Percentiles rank a stretch among this genome's conserved stretches.
Conservation (phyloP, 108 stramenopile genomes). For the Skeletonema potamos region DNA sequence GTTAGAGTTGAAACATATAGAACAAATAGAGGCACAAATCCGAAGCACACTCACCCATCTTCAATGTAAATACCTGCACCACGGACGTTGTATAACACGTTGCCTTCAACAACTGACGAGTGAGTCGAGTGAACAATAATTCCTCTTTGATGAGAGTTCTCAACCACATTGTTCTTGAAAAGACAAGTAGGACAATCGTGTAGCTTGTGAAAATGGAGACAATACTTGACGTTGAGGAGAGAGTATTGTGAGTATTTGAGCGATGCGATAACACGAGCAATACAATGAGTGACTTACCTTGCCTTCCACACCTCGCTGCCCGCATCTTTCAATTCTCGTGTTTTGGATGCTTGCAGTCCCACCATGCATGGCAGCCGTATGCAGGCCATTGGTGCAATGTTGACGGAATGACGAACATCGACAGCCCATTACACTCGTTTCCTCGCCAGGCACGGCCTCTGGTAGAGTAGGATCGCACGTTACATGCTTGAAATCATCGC, state of each 20-base stretch:
- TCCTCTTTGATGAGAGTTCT: conserved; percentile 59
- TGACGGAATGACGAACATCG: conserved; percentile 45
- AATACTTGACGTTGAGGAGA: too few species aligned
- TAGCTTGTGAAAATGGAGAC: conserved; percentile 57
- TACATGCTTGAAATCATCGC: conserved; percentile 59
- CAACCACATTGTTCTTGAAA: conserved; percentile 58
- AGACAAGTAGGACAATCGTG: conserved; percentile 50
- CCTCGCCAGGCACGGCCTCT: conserved; percentile 43
- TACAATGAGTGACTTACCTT: too few species aligned
- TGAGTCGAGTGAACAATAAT: conserved; percentile 65
- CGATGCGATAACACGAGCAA: too few species aligned
- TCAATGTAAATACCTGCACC: conserved; percentile 64
- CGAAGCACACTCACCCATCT: conserved; percentile 25
- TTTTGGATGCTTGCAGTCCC: conserved; percentile 46
- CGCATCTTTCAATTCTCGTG: conserved; percentile 55
- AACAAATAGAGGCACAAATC: background rate
- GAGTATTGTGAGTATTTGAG: too few species aligned
- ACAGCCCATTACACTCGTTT: conserved; percentile 35
- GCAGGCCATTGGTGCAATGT: conserved; percentile 57
- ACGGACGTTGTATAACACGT: conserved; percentile 63
- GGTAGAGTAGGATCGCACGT: conserved; percentile 46
- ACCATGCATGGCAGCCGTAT: conserved; percentile 36
- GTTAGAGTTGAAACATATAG: background rate
- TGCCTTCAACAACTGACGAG: conserved; percentile 39
- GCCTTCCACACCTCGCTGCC: conserved; percentile 56